These are phyloP conservation scores for Ceratobasidium sp. DNA, from an alignment of 1,284 basidiomycete genomes.

Conservation along the genomic window DNA sequence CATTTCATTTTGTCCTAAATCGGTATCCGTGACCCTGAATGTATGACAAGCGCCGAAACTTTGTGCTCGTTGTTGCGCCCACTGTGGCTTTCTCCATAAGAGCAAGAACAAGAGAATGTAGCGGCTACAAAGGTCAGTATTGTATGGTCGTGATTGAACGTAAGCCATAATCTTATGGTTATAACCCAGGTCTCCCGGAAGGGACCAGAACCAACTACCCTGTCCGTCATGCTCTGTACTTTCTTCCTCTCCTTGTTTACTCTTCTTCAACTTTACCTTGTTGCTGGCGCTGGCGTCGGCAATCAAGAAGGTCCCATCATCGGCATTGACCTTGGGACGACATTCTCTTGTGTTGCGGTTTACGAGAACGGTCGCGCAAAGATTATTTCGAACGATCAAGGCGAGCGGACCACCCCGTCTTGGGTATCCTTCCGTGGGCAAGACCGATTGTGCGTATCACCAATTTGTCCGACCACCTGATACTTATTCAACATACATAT, in stretches of 20 bases:
- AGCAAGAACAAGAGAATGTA: too few relatives aligned
- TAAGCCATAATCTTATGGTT: too few relatives aligned
- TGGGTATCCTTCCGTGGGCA: not conserved
- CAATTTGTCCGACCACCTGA: not conserved
- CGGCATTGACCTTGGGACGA: slow-evolving; percentile 89
- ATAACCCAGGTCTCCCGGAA: too few relatives aligned
- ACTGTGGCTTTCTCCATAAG: not conserved
- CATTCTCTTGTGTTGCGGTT: not conserved
- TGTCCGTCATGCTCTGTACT: not conserved
- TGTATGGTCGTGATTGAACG: too few relatives aligned
- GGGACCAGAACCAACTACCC: too few relatives aligned
- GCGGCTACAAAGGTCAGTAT: too few relatives aligned
- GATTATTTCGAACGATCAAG: not conserved
- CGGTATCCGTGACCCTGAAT: too few relatives aligned
- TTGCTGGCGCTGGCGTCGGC: not conserved
- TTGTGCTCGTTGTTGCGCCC: too few relatives aligned
- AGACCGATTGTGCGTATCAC: not conserved
- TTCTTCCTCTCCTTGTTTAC: not conserved
- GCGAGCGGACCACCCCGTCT: not conserved
- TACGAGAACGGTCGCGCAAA: not conserved
- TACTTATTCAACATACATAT: not conserved
- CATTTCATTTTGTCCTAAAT: too few relatives aligned
- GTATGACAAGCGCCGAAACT: too few relatives aligned
- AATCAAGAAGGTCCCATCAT: slow-evolving; percentile 48
- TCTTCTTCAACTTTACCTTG: not conserved